Evolutionary conservation across 2,329 filamentous ascomycete genomes (phyloP).

Genomic region (Colletotrichum echinochloae): DNA sequence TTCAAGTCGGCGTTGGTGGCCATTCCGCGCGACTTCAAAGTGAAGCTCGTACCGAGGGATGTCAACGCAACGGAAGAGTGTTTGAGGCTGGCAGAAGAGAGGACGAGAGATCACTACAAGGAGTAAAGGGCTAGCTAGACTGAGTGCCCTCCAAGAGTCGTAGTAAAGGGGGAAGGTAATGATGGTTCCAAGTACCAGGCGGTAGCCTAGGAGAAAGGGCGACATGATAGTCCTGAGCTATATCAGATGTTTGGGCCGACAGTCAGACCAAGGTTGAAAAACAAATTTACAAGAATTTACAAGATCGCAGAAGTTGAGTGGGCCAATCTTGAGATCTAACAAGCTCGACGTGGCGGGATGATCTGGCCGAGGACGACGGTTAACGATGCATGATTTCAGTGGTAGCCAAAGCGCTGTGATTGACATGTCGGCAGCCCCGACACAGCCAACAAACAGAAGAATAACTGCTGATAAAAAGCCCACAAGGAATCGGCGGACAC

Average conservation of each 20-base stretch:
- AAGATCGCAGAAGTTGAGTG: neutral
- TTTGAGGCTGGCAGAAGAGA: neutral
- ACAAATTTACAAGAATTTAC: neutral
- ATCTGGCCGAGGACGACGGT: neutral
- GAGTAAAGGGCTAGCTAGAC: neutral
- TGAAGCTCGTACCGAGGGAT: slow-evolving; percentile 64
- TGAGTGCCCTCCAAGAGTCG: neutral
- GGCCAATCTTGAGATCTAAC: neutral
- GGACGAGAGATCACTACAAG: neutral
- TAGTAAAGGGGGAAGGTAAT: neutral
- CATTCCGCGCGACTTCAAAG: slow-evolving; percentile 73
- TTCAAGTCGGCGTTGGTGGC: slow-evolving; percentile 70
- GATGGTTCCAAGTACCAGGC: neutral
- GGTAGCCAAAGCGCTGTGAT: neutral
- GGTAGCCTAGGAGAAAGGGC: neutral
- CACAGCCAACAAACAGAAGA: neutral
- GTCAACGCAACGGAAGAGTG: slow-evolving; percentile 44
- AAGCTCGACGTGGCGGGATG: neutral
- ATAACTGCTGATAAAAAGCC: neutral
- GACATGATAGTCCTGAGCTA: neutral
- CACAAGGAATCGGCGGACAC: neutral
- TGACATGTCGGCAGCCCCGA: neutral
- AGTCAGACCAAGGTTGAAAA: neutral
- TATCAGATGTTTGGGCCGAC: neutral
- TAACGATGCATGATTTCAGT: neutral